Evolutionary conservation across 2,329 filamentous ascomycete species (phyloP).

Genomic region (Cryphonectria nitschkei): DNA sequence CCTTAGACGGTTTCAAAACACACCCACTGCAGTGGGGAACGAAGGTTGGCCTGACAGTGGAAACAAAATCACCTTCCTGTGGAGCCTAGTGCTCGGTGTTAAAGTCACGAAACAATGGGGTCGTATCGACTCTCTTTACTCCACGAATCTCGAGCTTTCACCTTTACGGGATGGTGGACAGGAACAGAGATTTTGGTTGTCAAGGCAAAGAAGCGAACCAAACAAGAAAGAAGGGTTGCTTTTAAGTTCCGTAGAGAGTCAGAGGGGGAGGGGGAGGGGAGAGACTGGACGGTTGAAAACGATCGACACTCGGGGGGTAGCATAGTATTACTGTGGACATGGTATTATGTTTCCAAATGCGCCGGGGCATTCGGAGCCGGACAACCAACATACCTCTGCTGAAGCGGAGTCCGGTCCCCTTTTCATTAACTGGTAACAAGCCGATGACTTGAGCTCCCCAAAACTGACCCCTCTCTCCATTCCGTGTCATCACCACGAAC

Average conservation of each 20-base stretch:
- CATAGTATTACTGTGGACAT: too few species aligned
- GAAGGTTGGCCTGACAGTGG: constrained; percentile 1
- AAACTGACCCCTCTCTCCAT: too few species aligned
- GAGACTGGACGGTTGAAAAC: background rate
- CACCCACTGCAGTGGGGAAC: background rate
- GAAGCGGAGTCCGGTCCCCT: background rate
- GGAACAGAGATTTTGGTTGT: background rate
- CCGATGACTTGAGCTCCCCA: too few species aligned
- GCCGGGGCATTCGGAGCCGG: constrained; percentile 12
- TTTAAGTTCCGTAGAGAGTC: background rate
- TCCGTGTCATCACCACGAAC: too few species aligned
- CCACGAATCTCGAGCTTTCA: constrained; percentile 5
- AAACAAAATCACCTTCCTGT: background rate
- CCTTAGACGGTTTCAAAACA: constrained; percentile 12
- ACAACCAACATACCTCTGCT: background rate
- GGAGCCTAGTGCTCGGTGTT: background rate
- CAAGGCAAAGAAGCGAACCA: constrained; percentile 3
- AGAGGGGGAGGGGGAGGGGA: too few species aligned
- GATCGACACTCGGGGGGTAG: background rate
- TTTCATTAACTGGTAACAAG: too few species aligned
- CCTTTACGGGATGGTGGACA: background rate
- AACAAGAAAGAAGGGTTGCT: background rate
- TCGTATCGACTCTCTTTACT: constrained; percentile 1
- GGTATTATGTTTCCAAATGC: background rate
- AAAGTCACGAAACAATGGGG: background rate